Conservation (phyloP, 2,329 filamentous ascomycete species). For the Neurospora crassa region DNA sequence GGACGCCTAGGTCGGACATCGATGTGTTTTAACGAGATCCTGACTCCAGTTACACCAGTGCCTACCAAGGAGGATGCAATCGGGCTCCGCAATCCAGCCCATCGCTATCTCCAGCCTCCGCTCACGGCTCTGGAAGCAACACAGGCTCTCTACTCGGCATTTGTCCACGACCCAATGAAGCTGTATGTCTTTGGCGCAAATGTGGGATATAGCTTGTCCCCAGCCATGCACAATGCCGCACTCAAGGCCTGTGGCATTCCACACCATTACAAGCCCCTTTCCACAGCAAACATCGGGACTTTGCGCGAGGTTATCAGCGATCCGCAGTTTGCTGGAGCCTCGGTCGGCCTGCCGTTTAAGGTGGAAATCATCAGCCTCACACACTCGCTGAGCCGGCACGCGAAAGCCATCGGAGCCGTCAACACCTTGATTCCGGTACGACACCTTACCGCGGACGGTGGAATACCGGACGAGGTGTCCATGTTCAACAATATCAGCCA, state of each 20-base stretch:
- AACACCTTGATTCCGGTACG: constrained; percentile 69
- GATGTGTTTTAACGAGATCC: constrained; percentile 53
- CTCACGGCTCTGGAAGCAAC: constrained; percentile 56
- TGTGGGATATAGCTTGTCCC: constrained; percentile 63
- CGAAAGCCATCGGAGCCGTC: constrained; percentile 64
- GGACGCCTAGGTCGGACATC: constrained; percentile 54
- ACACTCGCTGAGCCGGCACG: constrained; percentile 61
- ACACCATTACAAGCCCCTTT: constrained; percentile 56
- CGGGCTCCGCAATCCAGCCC: neutral
- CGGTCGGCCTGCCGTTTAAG: constrained; percentile 66
- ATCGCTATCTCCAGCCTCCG: constrained; percentile 22
- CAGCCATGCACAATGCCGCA: constrained; percentile 68
- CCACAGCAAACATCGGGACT: constrained; percentile 51
- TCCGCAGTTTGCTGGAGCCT: constrained; percentile 61
- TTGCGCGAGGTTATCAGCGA: constrained; percentile 56
- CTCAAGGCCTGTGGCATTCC: constrained; percentile 58
- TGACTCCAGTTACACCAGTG: constrained; percentile 51
- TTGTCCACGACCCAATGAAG: constrained; percentile 58
- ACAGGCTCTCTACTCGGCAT: constrained; percentile 54
- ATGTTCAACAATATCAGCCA: constrained; percentile 48
- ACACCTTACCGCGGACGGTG: constrained; percentile 40
- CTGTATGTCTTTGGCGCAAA: constrained; percentile 68
- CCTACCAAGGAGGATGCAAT: constrained; percentile 17
- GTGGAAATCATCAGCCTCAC: constrained; percentile 61
- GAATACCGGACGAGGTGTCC: constrained; percentile 44